phyloP scores from a whole-genome alignment of 257 asterid species.

The Nicotiana tomentosiformis region DNA sequence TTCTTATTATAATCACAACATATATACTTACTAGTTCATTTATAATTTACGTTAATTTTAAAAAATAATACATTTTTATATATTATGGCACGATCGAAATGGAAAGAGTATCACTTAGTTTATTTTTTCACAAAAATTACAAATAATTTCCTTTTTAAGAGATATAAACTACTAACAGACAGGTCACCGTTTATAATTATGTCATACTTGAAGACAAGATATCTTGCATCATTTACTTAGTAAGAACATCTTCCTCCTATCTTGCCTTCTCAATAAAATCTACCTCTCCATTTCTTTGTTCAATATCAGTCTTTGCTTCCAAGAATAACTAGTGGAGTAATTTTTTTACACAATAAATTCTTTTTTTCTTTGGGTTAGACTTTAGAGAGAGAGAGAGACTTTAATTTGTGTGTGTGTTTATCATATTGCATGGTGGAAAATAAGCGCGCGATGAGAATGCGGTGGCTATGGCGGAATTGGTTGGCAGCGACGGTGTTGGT shows the following conservation, averaged over 20 bases:
- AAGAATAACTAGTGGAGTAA: background rate
- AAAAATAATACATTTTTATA: background rate
- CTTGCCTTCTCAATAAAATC: background rate
- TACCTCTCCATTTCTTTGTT: background rate
- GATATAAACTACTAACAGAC: background rate
- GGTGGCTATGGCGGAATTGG: conserved; percentile 21
- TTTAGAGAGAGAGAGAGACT: background rate
- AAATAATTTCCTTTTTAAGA: background rate
- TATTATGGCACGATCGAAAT: background rate
- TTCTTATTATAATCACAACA: background rate
- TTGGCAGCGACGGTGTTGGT: background rate
- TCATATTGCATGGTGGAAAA: too few species aligned
- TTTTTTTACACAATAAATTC: background rate
- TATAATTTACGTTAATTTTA: background rate
- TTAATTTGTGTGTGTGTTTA: too few species aligned
- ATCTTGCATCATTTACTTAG: background rate
- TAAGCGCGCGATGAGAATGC: background rate
- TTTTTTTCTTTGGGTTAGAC: background rate
- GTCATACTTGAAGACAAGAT: background rate
- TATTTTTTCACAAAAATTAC: background rate
- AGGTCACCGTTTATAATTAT: background rate
- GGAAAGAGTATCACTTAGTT: background rate
- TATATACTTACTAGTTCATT: background rate
- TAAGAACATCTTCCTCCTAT: background rate
- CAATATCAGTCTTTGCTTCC: background rate